phyloP scores from a whole-genome alignment of 2,329 filamentous ascomycete species.

The Didymella glomerata region DNA sequence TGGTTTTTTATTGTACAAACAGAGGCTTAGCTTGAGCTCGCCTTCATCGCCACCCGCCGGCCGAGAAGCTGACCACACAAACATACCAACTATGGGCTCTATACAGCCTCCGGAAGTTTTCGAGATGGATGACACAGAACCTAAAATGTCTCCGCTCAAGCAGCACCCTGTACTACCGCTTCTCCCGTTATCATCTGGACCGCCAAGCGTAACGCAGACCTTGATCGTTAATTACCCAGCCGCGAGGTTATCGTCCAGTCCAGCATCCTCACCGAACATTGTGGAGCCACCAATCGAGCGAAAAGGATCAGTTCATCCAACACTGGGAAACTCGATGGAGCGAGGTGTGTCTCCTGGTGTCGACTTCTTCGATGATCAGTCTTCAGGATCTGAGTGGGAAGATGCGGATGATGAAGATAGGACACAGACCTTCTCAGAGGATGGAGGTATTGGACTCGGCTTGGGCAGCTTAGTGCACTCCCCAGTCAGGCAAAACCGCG shows the following conservation, averaged over 20 bases:
- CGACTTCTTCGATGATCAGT: slow-evolving; percentile 43
- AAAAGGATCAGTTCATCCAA: slow-evolving; percentile 35
- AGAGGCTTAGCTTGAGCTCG: slow-evolving; percentile 2
- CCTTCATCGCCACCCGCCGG: not conserved
- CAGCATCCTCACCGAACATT: slow-evolving; percentile 42
- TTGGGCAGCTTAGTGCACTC: slow-evolving; percentile 19
- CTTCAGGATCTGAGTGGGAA: slow-evolving; percentile 38
- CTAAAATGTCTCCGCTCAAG: slow-evolving; percentile 17
- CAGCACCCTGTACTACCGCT: slow-evolving; percentile 24
- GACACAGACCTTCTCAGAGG: slow-evolving; percentile 25
- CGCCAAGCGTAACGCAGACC: slow-evolving; percentile 29
- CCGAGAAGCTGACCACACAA: not conserved
- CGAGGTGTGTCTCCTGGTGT: slow-evolving; percentile 28
- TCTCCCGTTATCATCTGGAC: slow-evolving; percentile 21
- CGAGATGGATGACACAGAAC: slow-evolving; percentile 4
- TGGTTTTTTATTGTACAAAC: not conserved
- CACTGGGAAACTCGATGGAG: slow-evolving; percentile 38
- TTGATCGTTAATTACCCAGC: slow-evolving; percentile 38
- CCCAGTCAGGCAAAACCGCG: not conserved
- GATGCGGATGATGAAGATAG: slow-evolving; percentile 31
- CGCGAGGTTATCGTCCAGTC: slow-evolving; percentile 40
- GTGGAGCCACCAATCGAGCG: slow-evolving; percentile 32
- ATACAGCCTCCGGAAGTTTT: not conserved
- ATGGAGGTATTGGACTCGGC: slow-evolving; percentile 7
- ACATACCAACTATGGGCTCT: not conserved